Percentiles rank a stretch among this genome's conserved stretches.
These are phyloP conservation scores for Schwanniomyces yamadae DNA, from an alignment of 805 yeast genomes.

Conservation along the genomic window DNA sequence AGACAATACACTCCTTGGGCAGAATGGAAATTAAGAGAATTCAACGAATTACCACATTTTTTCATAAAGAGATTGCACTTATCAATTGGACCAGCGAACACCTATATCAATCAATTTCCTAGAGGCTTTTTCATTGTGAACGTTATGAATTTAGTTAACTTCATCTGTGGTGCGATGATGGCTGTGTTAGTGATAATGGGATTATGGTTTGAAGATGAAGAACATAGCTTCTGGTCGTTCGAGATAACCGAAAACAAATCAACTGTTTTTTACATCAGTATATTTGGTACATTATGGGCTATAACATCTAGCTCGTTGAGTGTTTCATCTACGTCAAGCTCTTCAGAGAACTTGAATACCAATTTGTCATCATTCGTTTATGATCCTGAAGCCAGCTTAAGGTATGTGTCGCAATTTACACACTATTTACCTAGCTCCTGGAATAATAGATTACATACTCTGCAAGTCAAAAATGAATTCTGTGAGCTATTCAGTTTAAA, in stretches of 20 bases:
- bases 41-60: constrained; percentile 87
- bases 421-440: constrained; percentile 87
- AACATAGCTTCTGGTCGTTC: constrained; percentile 73
- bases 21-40: constrained; percentile 92
- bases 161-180: constrained; percentile 83
- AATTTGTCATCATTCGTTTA: constrained; percentile 51
- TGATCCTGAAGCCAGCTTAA: constrained; percentile 87
- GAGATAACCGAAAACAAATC: constrained; percentile 82
- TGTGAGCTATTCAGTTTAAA: constrained; percentile 75
- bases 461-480: constrained; percentile 79
- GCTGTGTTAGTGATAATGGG: constrained; percentile 71
- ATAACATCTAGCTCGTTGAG: constrained; percentile 65
- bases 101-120: constrained; percentile 90
- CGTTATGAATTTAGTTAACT: constrained; percentile 42
- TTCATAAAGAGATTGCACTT: constrained; percentile 76
- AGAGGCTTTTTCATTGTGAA: constrained; percentile 54
- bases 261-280: constrained; percentile 81
- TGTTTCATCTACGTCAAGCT: constrained; percentile 13
- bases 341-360: constrained; percentile 22
- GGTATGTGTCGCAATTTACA: constrained; percentile 79
- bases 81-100: constrained; percentile 76
- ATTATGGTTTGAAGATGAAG: constrained; percentile 80
- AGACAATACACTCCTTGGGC: constrained; percentile 93
- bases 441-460: constrained; percentile 84
- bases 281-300: constrained; percentile 88